Conservation (phyloP, 2,329 filamentous ascomycete species). For the Cladobotryum mycophilum region DNA sequence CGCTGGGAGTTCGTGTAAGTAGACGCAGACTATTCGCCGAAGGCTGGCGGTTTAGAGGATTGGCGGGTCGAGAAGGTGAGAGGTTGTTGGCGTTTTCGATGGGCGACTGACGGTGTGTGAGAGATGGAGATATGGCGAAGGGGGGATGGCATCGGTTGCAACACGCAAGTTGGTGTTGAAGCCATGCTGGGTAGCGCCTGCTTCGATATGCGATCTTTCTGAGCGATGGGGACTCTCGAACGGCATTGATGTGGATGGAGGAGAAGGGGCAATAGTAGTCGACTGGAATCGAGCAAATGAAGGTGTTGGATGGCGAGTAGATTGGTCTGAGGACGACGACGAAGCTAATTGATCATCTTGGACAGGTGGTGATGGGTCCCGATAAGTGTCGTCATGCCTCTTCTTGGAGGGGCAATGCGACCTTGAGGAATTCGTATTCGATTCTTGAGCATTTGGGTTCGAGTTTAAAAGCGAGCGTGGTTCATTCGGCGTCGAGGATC, state of each 20-base stretch:
- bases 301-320: constrained; percentile 17
- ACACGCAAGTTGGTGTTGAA: constrained; percentile 10
- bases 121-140: constrained; percentile 14
- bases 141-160: constrained; percentile 1
- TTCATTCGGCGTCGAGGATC: constrained; percentile 21
- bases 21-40: constrained; percentile 37
- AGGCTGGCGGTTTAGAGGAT: constrained; percentile 22
- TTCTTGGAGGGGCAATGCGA: constrained; percentile 6
- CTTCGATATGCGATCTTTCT: not conserved
- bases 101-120: constrained; percentile 28
- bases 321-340: not conserved
- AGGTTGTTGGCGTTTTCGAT: constrained; percentile 27
- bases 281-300: constrained; percentile 21
- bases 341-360: constrained; percentile 4
- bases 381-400: not conserved
- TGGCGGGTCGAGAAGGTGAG: constrained; percentile 23
- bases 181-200: not conserved
- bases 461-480: constrained; percentile 18
- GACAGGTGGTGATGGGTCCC: constrained; percentile 1
- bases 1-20: constrained; percentile 53
- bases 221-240: constrained; percentile 1
- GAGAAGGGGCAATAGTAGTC: constrained; percentile 31
- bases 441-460: constrained; percentile 4
- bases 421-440: constrained; percentile 1
- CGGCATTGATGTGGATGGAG: constrained; percentile 12